These are phyloP conservation scores for Pestalotiopsis fici DNA, from an alignment of 2,329 filamentous ascomycete species.

Conservation along the genomic window DNA sequence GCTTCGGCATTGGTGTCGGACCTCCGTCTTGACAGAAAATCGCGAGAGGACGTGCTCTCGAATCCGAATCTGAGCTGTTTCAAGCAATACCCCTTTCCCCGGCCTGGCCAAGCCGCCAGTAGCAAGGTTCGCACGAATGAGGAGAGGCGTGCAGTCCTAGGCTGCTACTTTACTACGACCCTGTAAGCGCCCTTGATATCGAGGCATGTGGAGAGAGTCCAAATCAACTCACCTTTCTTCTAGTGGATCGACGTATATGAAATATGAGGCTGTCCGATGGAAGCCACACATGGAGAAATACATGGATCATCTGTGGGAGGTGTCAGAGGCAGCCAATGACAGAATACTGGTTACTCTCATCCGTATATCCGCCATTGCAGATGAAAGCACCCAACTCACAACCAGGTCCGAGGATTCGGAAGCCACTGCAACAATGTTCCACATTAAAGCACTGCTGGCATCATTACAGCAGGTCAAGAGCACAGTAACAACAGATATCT, in stretches of 20 bases:
- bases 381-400: slow-evolving; percentile 22
- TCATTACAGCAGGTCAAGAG: slow-evolving; percentile 25
- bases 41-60: slow-evolving; percentile 15
- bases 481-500: slow-evolving; percentile 21
- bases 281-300: slow-evolving; percentile 60
- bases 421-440: slow-evolving; percentile 21
- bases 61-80: slow-evolving; percentile 16
- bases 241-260: slow-evolving; percentile 24
- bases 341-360: slow-evolving; percentile 41
- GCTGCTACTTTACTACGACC: slow-evolving; percentile 12
- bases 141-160: slow-evolving; percentile 19
- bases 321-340: slow-evolving; percentile 50
- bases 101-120: slow-evolving; percentile 15
- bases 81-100: slow-evolving; percentile 20
- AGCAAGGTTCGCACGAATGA: slow-evolving; percentile 15
- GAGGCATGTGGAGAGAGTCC: neutral
- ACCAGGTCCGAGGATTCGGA: slow-evolving; percentile 19
- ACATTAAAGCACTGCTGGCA: slow-evolving; percentile 28
- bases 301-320: slow-evolving; percentile 44
- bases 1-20: slow-evolving; percentile 46
- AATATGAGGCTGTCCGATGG: slow-evolving; percentile 43
- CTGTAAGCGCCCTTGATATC: slow-evolving; percentile 2
- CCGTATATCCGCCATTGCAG: slow-evolving; percentile 20
- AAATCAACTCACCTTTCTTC: neutral
- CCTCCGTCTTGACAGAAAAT: slow-evolving; percentile 40